Evolutionary conservation across 768 basidiomycete species (phyloP).

Genomic region (Floccularia luteovirens): DNA sequence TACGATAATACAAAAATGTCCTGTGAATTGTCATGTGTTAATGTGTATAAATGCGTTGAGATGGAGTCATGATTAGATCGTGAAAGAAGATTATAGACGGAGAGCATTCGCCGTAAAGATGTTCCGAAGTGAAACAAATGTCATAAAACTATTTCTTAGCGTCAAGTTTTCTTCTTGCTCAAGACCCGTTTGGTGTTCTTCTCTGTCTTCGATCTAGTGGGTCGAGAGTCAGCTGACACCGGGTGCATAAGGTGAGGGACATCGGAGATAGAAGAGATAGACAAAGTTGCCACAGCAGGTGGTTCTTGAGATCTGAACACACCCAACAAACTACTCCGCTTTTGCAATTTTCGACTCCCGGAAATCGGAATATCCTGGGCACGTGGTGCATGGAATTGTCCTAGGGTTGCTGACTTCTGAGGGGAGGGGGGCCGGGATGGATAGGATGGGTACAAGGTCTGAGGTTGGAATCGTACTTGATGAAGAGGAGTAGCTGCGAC

Average conservation of each 20-base stretch:
- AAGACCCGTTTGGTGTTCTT: constrained; percentile 26
- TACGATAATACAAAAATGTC: too few species aligned
- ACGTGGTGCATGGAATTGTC: constrained; percentile 2
- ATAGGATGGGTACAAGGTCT: neutral
- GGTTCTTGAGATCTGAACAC: constrained; percentile 7
- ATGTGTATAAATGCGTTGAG: too few species aligned
- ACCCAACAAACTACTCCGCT: constrained; percentile 12
- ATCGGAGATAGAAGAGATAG: constrained; percentile 13
- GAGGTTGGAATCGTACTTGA: neutral
- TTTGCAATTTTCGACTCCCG: constrained; percentile 18
- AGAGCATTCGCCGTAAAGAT: too few species aligned
- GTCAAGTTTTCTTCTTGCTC: constrained; percentile 23
- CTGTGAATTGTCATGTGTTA: too few species aligned
- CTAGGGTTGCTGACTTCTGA: neutral
- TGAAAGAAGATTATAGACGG: too few species aligned
- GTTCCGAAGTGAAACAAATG: too few species aligned
- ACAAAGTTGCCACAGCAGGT: constrained; percentile 16
- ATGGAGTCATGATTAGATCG: too few species aligned
- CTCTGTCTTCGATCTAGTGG: constrained; percentile 10
- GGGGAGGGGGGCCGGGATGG: neutral
- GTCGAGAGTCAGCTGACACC: constrained; percentile 2
- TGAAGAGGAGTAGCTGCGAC: neutral
- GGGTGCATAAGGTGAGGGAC: constrained; percentile 1
- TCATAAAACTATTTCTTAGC: too few species aligned
- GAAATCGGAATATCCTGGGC: constrained; percentile 14